A percentile compares a stretch with the other conserved stretches of the same genome.
phyloP scores from a whole-genome alignment of 1,284 basidiomycete genomes.

The Sanghuangporus sanghuang region DNA sequence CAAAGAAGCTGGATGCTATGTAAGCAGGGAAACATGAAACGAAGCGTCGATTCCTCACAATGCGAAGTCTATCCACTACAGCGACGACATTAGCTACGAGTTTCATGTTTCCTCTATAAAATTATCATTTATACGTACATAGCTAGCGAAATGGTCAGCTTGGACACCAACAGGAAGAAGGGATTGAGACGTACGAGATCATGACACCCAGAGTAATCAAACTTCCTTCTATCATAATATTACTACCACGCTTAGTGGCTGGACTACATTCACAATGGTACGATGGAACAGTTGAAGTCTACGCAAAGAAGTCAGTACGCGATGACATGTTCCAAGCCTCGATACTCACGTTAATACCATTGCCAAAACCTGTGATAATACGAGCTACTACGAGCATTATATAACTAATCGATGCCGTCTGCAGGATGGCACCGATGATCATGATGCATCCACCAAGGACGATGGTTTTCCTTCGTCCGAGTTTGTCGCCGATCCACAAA shows the following conservation, averaged over 20 bases:
- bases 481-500: conserved; percentile 49
- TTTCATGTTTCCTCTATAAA: not conserved
- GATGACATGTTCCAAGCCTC: not conserved
- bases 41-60: conserved; percentile 33
- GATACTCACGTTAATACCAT: conserved; percentile 56
- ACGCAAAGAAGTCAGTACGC: conserved; percentile 11
- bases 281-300: conserved; percentile 59
- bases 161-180: not conserved
- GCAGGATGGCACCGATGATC: conserved; percentile 58
- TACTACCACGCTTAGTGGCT: conserved; percentile 52
- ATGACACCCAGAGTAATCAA: conserved; percentile 69
- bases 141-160: not conserved
- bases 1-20: conserved; percentile 40
- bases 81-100: not conserved
- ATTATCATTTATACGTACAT: not conserved
- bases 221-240: conserved; percentile 66
- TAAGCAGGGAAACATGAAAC: not conserved
- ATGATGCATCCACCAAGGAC: conserved; percentile 49
- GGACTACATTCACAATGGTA: conserved; percentile 67
- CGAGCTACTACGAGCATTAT: conserved; percentile 58
- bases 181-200: conserved; percentile 41
- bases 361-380: conserved; percentile 59
- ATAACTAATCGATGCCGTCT: conserved; percentile 48
- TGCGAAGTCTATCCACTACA: conserved; percentile 53
- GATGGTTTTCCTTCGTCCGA: conserved; percentile 50